Percentiles rank a stretch among this genome's conserved stretches.
These are phyloP conservation scores for Eucalyptus polybractea DNA, from an alignment of 345 rosid genomes.

Conservation along the genomic window DNA sequence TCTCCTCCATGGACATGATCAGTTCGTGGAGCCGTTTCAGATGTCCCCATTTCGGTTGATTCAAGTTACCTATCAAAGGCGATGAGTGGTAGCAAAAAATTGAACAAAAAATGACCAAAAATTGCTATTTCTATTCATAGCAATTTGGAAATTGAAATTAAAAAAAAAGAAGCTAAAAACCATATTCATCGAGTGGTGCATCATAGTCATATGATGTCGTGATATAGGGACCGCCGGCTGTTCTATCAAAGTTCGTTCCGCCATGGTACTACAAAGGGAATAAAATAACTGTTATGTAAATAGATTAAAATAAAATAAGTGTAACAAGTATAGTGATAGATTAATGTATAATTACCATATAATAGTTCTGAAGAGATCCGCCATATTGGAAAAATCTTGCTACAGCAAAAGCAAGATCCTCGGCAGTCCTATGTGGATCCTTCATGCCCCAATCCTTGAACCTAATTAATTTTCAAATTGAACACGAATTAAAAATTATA, in stretches of 20 bases:
- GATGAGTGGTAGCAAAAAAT: not conserved
- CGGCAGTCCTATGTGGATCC: constrained; percentile 19
- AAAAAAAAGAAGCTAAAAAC: not conserved
- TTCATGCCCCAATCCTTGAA: constrained; percentile 21
- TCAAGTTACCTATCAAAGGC: not conserved
- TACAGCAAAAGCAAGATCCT: constrained; percentile 43
- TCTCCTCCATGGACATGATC: constrained; percentile 38
- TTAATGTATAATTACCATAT: constrained; percentile 15
- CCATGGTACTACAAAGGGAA: not conserved
- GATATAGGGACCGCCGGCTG: constrained; percentile 1
- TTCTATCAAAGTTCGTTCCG: not conserved
- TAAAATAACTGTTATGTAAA: not conserved
- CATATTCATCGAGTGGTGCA: not conserved
- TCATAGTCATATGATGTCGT: not conserved
- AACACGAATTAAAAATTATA: no score
- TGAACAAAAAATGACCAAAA: not conserved
- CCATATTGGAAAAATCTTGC: constrained; percentile 29
- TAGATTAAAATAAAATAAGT: not conserved
- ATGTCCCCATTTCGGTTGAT: constrained; percentile 75
- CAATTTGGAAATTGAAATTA: not conserved
- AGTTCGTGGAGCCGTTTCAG: constrained; percentile 49
- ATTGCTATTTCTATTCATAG: not conserved
- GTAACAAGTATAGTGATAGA: not conserved
- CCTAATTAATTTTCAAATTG: not conserved
- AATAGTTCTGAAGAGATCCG: constrained; percentile 29